phyloP scores from a whole-genome alignment of 2,329 filamentous ascomycete species.

The Trichoderma arundinaceum region DNA sequence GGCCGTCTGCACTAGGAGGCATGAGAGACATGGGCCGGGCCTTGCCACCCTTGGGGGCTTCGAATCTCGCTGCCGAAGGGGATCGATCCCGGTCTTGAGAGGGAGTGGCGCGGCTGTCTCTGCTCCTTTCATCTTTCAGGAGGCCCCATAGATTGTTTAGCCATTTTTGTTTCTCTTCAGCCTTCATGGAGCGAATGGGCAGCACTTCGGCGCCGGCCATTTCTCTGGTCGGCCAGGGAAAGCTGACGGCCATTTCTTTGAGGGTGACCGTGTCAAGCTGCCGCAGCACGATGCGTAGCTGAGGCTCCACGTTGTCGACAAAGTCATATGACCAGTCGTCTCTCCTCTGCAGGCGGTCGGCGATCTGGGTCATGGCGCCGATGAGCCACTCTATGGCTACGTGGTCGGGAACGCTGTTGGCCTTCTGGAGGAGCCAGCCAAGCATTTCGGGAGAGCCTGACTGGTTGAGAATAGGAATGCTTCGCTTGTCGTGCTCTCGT shows the following conservation, averaged over 20 bases:
- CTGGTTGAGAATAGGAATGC: conserved; percentile 45
- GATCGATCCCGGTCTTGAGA: conserved; percentile 24
- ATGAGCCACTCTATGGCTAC: conserved; percentile 46
- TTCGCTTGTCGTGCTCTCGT: conserved; percentile 47
- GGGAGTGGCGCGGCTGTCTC: conserved; percentile 25
- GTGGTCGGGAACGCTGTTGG: conserved; percentile 41
- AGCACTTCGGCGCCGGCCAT: conserved; percentile 46
- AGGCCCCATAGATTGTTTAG: conserved; percentile 42
- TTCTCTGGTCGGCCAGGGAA: conserved; percentile 46
- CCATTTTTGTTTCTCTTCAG: conserved; percentile 46
- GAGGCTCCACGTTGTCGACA: conserved; percentile 42
- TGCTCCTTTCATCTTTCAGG: conserved; percentile 37
- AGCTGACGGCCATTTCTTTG: conserved; percentile 46
- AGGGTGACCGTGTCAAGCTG: conserved; percentile 42
- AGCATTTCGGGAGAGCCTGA: conserved; percentile 45
- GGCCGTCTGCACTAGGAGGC: not conserved
- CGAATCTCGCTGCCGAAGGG: conserved; percentile 33
- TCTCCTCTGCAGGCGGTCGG: conserved; percentile 41
- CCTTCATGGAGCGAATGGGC: conserved; percentile 45
- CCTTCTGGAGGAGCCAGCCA: conserved; percentile 45
- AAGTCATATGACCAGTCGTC: conserved; percentile 42
- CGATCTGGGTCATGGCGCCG: conserved; percentile 44
- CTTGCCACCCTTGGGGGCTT: conserved; percentile 33
- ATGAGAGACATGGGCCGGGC: conserved; percentile 42
- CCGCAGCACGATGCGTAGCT: conserved; percentile 43